Percentiles rank a stretch among this genome's conserved stretches.
phyloP scores from a whole-genome alignment of 2,329 filamentous ascomycete genomes.

The Monosporascus ibericus region DNA sequence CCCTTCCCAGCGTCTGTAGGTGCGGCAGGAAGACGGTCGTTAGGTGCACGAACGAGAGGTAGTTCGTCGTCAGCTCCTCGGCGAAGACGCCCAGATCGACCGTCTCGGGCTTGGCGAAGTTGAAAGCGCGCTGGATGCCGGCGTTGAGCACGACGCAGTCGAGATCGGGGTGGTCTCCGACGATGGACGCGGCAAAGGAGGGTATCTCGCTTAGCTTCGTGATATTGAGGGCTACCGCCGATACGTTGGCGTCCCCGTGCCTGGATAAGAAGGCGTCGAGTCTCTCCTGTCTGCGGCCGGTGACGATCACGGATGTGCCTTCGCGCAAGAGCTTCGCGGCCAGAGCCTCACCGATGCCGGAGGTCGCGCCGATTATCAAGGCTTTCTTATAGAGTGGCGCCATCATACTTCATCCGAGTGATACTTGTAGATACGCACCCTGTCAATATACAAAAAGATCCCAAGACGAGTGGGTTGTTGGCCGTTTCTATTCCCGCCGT shows the following conservation, averaged over 20 bases:
- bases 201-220: constrained; percentile 32
- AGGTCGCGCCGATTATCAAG: constrained; percentile 44
- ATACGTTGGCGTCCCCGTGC: constrained; percentile 29
- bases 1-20: constrained; percentile 19
- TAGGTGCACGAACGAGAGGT: constrained; percentile 36
- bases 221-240: constrained; percentile 34
- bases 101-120: constrained; percentile 36
- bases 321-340: constrained; percentile 27
- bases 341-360: constrained; percentile 42
- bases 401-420: constrained; percentile 24
- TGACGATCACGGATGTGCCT: constrained; percentile 38
- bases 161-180: constrained; percentile 35
- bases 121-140: constrained; percentile 37
- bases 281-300: constrained; percentile 39
- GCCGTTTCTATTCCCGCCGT: no score
- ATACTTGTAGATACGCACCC: neutral
- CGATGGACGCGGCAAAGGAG: constrained; percentile 22
- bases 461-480: no score
- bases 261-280: constrained; percentile 38
- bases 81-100: constrained; percentile 32
- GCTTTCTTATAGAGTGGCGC: constrained; percentile 43
- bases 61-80: constrained; percentile 39
- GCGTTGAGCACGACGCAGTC: constrained; percentile 47
- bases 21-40: constrained; percentile 39
- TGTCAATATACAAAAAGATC: neutral